Evolutionary conservation across 371 early-diverging fungal genomes (phyloP), one percentile per base, ranked within the genome.

Genomic region (Entomophthora muscae): DNA sequence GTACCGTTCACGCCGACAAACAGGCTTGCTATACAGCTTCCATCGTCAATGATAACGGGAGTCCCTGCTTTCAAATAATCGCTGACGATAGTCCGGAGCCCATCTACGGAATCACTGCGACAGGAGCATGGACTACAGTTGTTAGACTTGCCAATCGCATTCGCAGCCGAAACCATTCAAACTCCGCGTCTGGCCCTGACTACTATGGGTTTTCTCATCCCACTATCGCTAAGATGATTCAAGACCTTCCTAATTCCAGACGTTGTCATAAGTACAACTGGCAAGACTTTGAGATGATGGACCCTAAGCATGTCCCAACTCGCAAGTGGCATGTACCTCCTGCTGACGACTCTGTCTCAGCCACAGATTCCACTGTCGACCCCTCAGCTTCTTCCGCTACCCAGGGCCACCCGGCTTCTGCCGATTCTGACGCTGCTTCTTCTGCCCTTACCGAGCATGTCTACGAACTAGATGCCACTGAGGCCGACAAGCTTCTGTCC

Each of bases 201-300:
- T 91, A 86, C 64, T 94, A 85, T 73, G 95, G 93, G 0, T 85
- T 93, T 63, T 82, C 91, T 32, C 85, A 90, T 57, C 88, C 91
- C 1, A 89, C 90, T 12, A 86, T 94, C 64, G 82, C 85, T 22
- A 89, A 85, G 68, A 75, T 90, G 78, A 88, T 94, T 32, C 93
- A 94, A 69, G 92, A 91, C 64, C 71, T 94, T 53, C 90, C 89
- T 0, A 80, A 83, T 22, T 82, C 86, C 0, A 72, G 78, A 3
- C 67, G 76, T 63, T 87, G 91, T 64, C 71, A 77, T 32, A 72
- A 83, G 53, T 94, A 90, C 66, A 75, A 81, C 1, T 74, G 75
- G 74, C 90, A 88, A 26, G 72, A 73, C 26, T 83, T 82, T 66
- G 80, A 81, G 51, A 80, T 78, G 10, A 63, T 63, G 63, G 23